Base-by-base conservation (phyloP, 306 rosid genomes). In the Cucurbita moschata region DNA sequence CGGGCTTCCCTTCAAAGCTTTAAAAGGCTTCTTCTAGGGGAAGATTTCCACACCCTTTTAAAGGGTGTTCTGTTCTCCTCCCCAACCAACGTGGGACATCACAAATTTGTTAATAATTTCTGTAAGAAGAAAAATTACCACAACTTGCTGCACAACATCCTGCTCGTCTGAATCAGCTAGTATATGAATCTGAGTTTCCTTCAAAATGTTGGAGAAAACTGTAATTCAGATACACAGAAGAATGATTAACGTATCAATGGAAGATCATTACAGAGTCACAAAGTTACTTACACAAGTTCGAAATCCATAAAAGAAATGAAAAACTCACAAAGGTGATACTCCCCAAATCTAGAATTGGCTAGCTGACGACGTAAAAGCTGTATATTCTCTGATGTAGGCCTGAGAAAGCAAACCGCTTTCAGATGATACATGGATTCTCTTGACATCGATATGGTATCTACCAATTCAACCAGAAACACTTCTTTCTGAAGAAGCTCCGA, bases 171-270 rank as follows among this genome's bases (percentile, higher is more conserved):
- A 86, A 85, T 94, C 99, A 62, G 97, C 99, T 79, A 94, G 85
- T 43, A 80, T 47, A 75, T 89, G 97, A 86, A 94, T 88, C 80
- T 94, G 96, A 77, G 90, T 82, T 81, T 91, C 96, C 95, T 89
- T 91, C 96, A 94, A 75, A 76, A 94, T 79, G 89, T 89, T 94
- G 91, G 99, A 90, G 95, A 94, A 94, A 87, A 87, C 97, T 94
- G 97, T 77, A 77, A 88, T 82, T 81, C 83, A 80, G 76, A 84
- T 73, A 87, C 73, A 77, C 56, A 80, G 80, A 76, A 88, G 79
- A 87, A 85, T 83, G 74, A 57, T 81, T 79, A 77, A 85, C 78
- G 81, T 81, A 82, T 73, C 35, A 30, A 30, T 30, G 35, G 35
- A 30, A 30, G 35, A 30, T 30, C 35, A 3, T 30, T 30, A 30